Percentiles rank a stretch among this genome's conserved stretches.
Conservation (phyloP, 73 alveolate species). For the Tetrahymena borealis region DNA sequence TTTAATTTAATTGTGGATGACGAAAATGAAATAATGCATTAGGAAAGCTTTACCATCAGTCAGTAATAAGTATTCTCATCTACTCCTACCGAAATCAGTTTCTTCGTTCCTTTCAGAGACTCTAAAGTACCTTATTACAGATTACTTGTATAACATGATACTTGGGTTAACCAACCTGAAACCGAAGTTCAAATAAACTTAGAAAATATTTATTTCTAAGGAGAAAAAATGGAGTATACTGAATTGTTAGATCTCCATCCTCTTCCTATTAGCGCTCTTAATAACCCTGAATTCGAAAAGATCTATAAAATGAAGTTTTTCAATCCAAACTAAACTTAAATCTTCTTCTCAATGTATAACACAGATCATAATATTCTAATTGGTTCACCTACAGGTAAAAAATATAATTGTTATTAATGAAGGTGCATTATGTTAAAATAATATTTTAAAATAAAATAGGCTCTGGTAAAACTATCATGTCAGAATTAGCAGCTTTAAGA, state of each 20-base stretch:
- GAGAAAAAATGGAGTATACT: slow-evolving; percentile 73
- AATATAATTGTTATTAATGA: not conserved
- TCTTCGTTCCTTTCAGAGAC: slow-evolving; percentile 89
- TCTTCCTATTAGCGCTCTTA: slow-evolving; percentile 86
- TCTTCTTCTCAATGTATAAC: slow-evolving; percentile 65
- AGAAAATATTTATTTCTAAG: not conserved
- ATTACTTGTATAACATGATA: slow-evolving; percentile 74
- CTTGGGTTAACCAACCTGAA: slow-evolving; percentile 78
- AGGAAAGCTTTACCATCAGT: slow-evolving; percentile 84
- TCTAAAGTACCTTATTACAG: slow-evolving; percentile 64
- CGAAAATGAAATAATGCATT: slow-evolving; percentile 89
- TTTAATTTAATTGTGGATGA: slow-evolving; percentile 91
- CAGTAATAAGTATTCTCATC: slow-evolving; percentile 59
- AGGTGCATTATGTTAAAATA: not conserved
- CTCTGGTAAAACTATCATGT: slow-evolving; percentile 97
- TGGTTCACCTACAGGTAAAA: slow-evolving; percentile 98
- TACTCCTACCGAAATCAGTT: slow-evolving; percentile 62
- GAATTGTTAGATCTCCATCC: slow-evolving; percentile 94
- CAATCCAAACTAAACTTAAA: slow-evolving; percentile 98
- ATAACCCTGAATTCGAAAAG: slow-evolving; percentile 87
- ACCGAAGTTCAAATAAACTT: slow-evolving; percentile 1
- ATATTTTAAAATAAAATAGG: slow-evolving; percentile 14
- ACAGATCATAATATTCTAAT: slow-evolving; percentile 95
- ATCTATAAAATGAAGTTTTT: slow-evolving; percentile 89
- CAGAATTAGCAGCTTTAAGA: slow-evolving; percentile 95